These are phyloP conservation scores for Cicer judaicum DNA, from an alignment of 306 rosid species.

Conservation along the genomic window DNA sequence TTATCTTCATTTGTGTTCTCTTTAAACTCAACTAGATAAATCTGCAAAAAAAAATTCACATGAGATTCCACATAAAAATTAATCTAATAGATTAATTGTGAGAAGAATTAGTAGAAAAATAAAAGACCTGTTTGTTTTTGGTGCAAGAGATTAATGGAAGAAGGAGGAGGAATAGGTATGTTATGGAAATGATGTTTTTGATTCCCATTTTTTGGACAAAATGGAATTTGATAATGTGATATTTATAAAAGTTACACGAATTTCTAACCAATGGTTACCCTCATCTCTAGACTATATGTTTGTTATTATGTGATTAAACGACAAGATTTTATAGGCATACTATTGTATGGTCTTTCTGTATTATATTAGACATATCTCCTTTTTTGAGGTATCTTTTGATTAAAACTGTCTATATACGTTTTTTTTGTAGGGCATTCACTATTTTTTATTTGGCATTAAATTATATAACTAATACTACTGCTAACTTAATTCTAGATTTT, in stretches of 20 bases:
- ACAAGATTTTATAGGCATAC: conserved; percentile 31
- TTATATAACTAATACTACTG: too few species aligned
- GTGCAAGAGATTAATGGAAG: conserved; percentile 47
- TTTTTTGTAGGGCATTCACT: background rate
- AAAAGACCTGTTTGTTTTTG: conserved; percentile 34
- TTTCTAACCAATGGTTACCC: conserved; percentile 41
- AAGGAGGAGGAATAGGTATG: conserved; percentile 30
- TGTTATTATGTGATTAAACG: conserved; percentile 21
- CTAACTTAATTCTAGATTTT: too few species aligned
- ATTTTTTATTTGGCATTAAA: too few species aligned
- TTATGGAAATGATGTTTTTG: conserved; percentile 20
- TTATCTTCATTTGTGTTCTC: conserved; percentile 52
- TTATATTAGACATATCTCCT: background rate
- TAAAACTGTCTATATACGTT: background rate
- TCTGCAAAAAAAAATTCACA: conserved; percentile 48
- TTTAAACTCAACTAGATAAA: conserved; percentile 68
- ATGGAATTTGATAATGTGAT: conserved; percentile 34
- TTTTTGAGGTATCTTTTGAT: background rate
- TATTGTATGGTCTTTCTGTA: conserved; percentile 12
- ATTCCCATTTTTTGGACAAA: conserved; percentile 29
- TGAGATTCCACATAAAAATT: conserved; percentile 3
- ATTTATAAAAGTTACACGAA: conserved; percentile 37
- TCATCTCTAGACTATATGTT: conserved; percentile 28
- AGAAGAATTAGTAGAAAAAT: background rate
- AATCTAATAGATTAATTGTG: too few species aligned